Base-by-base conservation (phyloP, 257 asterid genomes). In the Paraleonurus japonicus region DNA sequence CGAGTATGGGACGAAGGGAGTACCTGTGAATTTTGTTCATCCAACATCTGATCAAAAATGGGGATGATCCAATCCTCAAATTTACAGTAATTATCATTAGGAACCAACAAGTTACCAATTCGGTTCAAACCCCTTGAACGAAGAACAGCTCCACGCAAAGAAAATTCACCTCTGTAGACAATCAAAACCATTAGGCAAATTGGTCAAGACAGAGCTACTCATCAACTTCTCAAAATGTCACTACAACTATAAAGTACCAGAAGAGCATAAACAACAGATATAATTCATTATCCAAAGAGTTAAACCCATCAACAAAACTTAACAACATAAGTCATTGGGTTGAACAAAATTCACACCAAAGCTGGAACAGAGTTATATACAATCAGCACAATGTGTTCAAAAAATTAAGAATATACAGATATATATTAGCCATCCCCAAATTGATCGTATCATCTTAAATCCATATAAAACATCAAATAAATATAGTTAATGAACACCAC, bases 41-140 rank as follows among this genome's bases (percentile, higher is more conserved):
- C 91, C 68, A 89, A 80, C 97, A 93, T 93, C 86, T 85, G 86
- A 80, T 93, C 95, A 61, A 93, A 89, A 71, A 90, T 81, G 32
- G 95, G 96, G 71, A 90, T 93, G 82, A 89, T 86, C 97, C 98
- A 93, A 71, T 93, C 93, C 84, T 92, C 98, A 68, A 94, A 94
- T 78, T 89, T 91, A 83, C 98, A 94, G 78, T 94, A 94, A 81
- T 94, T 94, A 72, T 89, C 96, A 72, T 89, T 94, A 20, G 99
- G 98, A 75, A 94, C 92, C 88, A 94, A 82, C 83, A 94, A 78
- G 70, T 94, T 94, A 55, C 99, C 96, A 62, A 86, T 89, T 71
- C 96, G 96, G 69, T 94, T 94, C 92, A 94, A 79, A 54, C 98
- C 99, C 81, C 87, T 89, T 0, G 95, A 83, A 28, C 96, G 93